Percentiles rank a stretch among this genome's conserved stretches.
These are phyloP conservation scores for Manihot esculenta DNA, from an alignment of 441 rosid genomes.

Conservation along the genomic window DNA sequence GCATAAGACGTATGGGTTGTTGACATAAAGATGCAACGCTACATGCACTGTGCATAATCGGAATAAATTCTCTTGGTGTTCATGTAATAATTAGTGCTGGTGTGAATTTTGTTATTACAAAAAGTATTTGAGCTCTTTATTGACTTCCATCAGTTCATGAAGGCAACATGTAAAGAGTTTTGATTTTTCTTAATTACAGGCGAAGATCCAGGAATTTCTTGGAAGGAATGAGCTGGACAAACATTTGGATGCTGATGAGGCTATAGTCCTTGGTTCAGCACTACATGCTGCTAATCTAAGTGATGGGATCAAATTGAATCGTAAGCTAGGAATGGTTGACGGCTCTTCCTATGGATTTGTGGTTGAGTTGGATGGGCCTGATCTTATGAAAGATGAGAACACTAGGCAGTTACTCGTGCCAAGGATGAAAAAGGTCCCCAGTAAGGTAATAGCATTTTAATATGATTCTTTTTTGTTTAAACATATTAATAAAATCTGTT, in stretches of 20 bases:
- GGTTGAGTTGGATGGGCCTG: slow-evolving; percentile 77
- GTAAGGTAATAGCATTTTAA: slow-evolving; percentile 59
- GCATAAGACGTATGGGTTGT: background rate
- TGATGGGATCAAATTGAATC: slow-evolving; percentile 94
- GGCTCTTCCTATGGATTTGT: slow-evolving; percentile 84
- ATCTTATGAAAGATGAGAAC: slow-evolving; percentile 60
- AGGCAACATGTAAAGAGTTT: slow-evolving; percentile 12
- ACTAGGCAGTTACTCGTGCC: slow-evolving; percentile 74
- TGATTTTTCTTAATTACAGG: slow-evolving; percentile 43
- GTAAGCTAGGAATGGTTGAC: slow-evolving; percentile 92
- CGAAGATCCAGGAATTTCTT: slow-evolving; percentile 82
- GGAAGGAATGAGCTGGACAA: slow-evolving; percentile 88
- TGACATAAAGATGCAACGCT: no score
- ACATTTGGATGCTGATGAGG: slow-evolving; percentile 99
- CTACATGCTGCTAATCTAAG: slow-evolving; percentile 95
- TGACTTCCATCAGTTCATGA: slow-evolving; percentile 13
- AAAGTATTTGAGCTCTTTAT: background rate
- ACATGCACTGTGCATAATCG: background rate
- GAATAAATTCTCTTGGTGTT: background rate
- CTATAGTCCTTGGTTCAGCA: slow-evolving; percentile 86
- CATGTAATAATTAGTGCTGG: background rate
- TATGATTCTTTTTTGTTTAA: slow-evolving; percentile 6
- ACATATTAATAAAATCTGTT: background rate
- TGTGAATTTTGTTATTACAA: background rate
- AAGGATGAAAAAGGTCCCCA: slow-evolving; percentile 92